Conservation (phyloP, 805 yeast genomes). For the Candida cerambycidarum region DNA sequence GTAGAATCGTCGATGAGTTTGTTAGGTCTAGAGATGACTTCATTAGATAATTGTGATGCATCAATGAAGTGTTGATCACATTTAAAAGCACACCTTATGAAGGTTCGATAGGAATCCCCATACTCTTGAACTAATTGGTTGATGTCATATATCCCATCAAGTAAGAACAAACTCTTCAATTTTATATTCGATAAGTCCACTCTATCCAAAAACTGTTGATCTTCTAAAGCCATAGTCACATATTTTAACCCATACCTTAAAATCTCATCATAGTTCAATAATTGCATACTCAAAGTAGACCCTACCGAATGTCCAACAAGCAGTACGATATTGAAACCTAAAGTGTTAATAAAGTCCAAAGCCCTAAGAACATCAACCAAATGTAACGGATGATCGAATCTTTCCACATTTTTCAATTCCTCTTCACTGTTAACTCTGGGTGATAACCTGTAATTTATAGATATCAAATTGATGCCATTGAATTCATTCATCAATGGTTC, state of each 20-base stretch:
- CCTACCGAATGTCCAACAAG: constrained; percentile 81
- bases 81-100: constrained; percentile 59
- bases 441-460: constrained; percentile 62
- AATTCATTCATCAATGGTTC: constrained; percentile 18
- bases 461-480: constrained; percentile 20
- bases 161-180: constrained; percentile 4
- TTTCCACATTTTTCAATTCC: constrained; percentile 10
- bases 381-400: constrained; percentile 59
- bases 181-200: background rate
- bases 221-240: background rate
- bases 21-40: background rate
- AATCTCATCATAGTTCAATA: constrained; percentile 30
- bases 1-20: constrained; percentile 3
- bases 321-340: constrained; percentile 17
- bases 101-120: constrained; percentile 50
- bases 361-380: constrained; percentile 53
- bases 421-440: constrained; percentile 37
- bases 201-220: background rate
- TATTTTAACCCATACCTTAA: constrained; percentile 16
- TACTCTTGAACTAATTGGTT: constrained; percentile 55
- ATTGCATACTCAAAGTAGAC: constrained; percentile 61
- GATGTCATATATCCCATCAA: constrained; percentile 74
- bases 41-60: constrained; percentile 23
- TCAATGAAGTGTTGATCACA: constrained; percentile 18
- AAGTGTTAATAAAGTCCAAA: constrained; percentile 28